Evolutionary conservation across 192 early-diverging fungal species (phyloP), one percentile per base, ranked within the genome.

Genomic region (Allomyces arbusculus): DNA sequence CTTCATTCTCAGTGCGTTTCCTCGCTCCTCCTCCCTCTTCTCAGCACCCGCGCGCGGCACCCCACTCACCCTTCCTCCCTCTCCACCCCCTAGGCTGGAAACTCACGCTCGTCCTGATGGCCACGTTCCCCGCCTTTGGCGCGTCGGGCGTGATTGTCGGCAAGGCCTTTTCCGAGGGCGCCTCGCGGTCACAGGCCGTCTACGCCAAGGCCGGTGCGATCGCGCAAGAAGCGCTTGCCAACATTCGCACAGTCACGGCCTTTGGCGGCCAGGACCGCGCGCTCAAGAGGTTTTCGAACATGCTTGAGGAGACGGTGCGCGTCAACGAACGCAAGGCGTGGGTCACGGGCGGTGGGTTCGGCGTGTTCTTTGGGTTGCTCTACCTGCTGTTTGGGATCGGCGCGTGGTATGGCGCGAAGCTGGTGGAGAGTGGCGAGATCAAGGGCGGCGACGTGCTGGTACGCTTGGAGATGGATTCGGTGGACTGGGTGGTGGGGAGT

Each of bases 131-230:
- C 11, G 65, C 90, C 44, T 70, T 97, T 64, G 84, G 75, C 23
- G 76, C 70, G 6, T 71, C 74, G 2, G 76, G 78, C 10, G 71
- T 72, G 23, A 61, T 86, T n/a, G 81, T 87, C 76, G 76, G 76
- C n/a, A 78, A 82, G 61, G 65, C 82, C 64, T 61, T 85, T 6
- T 74, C 76, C 5, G 64, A 66, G 8, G 75, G 71, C 25, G 68
- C 84, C 4, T 64, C 72, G 10, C 71, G 76, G 45, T 79, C 80
- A 1, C 81, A 85, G 69, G 76, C 80, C 69, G 76, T 85, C 14
- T 94, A 93, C 69, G 91, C 88, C n/a, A 78, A 75, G 33, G 92
- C 92, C 10, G 91, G 91, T 61, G 84, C 83, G 16, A 78, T 95
- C 43, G 94, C 91, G 1, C 84, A 90, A 69, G 88, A 97, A 70